Evolutionary conservation across 176 grass and related monocot species (phyloP).

Genomic region (Cenchrus americanus): DNA sequence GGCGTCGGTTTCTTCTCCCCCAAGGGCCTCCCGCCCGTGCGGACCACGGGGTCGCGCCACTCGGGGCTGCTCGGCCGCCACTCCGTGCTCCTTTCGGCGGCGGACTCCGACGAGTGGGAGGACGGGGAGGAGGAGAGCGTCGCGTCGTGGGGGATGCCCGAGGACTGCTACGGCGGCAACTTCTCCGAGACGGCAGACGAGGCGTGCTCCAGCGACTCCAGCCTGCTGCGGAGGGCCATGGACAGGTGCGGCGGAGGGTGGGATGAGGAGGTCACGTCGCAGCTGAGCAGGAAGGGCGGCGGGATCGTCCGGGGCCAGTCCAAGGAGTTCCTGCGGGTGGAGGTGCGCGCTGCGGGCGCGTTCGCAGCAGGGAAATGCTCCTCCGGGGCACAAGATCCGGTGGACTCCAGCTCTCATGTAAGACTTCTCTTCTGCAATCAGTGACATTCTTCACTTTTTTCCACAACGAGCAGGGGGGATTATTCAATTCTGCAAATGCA

Average conservation of each 20-base stretch:
- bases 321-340: constrained; percentile 87
- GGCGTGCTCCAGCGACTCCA: constrained; percentile 71
- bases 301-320: constrained; percentile 58
- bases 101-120: constrained; percentile 48
- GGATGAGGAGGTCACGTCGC: constrained; percentile 68
- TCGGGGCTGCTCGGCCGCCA: constrained; percentile 54
- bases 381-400: constrained; percentile 9
- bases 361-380: constrained; percentile 27
- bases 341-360: constrained; percentile 33
- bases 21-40: constrained; percentile 63
- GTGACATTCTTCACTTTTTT: neutral
- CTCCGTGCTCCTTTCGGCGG: constrained; percentile 42
- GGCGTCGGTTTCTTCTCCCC: constrained; percentile 49
- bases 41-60: constrained; percentile 43
- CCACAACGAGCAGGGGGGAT: neutral
- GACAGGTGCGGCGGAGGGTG: constrained; percentile 18
- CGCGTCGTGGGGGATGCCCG: constrained; percentile 64
- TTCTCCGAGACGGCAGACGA: constrained; percentile 72
- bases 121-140: constrained; percentile 79
- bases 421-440: constrained; percentile 26
- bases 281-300: constrained; percentile 42
- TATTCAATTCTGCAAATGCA: neutral
- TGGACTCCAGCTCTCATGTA: constrained; percentile 44
- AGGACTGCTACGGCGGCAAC: constrained; percentile 52
- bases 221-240: constrained; percentile 49